Base-by-base conservation (phyloP, 306 rosid genomes). In the Spatholobus suberectus region DNA sequence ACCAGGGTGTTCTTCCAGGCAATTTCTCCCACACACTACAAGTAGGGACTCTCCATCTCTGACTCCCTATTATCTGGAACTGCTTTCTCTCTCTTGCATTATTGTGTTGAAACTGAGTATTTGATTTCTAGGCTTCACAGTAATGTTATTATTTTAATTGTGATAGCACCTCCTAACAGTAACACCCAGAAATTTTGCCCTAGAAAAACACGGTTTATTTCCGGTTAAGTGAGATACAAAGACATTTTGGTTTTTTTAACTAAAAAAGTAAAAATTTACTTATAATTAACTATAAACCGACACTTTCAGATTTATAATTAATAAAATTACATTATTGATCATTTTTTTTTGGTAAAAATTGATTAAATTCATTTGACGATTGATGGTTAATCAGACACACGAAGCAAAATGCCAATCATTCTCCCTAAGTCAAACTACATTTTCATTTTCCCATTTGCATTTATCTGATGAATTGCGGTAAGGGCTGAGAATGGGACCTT, bases 1-100 rank as follows among this genome's bases (percentile, higher is more conserved):
- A 90, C 91, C 78, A 85, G 69, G 41, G 94, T 94, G 54, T 90
- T 87, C 84, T 94, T 94, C 18, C 92, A 83, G 24, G 83, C 97
- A n/a, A 88, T 94, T 58, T 94, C 98, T 80, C 98, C 98, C 24
- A 92, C 97, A 37, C 98, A 94, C 72, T 87, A 90, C 90, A 73
- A 89, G 98, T 94, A 71, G 46, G 96, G 66, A 20, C 78, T 26
- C 70, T 82, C 7, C 66, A 78, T 51, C 77, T 83, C 76, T 68
- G 47, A 73, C 47, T 21, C 55, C 32, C 43, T 58, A 14, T 44
- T 44, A 83, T 38, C 44, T 12, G 61, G 14, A 77, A 12, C 54
- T 46, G 46, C 58, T 55, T 72, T 77, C 82, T 73, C 85, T 78
- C 83, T 85, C 82, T 59, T 67, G 40, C 34, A 82, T 86, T 47